These are phyloP conservation scores for Globisporangium spiculum DNA, from an alignment of 352 stramenopile species.

Conservation along the genomic window DNA sequence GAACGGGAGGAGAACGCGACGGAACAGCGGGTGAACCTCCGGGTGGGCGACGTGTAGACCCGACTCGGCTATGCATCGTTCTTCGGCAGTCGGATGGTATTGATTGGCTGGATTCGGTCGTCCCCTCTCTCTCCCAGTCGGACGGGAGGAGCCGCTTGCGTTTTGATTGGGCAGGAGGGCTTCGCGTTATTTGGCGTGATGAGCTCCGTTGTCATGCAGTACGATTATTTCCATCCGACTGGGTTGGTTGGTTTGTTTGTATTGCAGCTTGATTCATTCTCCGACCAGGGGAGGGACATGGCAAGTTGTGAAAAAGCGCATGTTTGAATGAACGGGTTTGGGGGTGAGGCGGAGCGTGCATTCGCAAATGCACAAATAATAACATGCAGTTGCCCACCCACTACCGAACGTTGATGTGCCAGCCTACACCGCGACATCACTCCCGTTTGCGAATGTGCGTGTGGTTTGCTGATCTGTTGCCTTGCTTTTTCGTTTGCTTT, in stretches of 20 bases:
- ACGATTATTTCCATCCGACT: not conserved
- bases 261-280: not conserved
- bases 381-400: too few species aligned
- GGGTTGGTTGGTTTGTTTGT: not conserved
- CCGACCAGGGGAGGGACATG: too few species aligned
- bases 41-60: conserved; percentile 3
- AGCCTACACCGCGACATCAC: too few species aligned
- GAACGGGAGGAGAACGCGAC: conserved; percentile 8
- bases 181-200: not conserved
- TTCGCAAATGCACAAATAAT: too few species aligned
- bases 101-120: conserved; percentile 1
- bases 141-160: not conserved
- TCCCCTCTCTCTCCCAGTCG: conserved; percentile 2
- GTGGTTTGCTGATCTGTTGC: too few species aligned
- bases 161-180: not conserved
- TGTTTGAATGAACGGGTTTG: too few species aligned
- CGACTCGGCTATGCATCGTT: not conserved
- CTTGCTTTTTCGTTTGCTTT: too few species aligned
- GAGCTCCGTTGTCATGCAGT: not conserved
- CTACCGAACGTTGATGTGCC: too few species aligned
- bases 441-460: too few species aligned
- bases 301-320: too few species aligned
- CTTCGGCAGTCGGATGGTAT: conserved; percentile 2
- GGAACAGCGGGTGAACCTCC: conserved; percentile 1
- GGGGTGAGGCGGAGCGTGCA: too few species aligned